These are phyloP conservation scores for Podaxis sp. DNA, from an alignment of 768 basidiomycete species.

Conservation along the genomic window DNA sequence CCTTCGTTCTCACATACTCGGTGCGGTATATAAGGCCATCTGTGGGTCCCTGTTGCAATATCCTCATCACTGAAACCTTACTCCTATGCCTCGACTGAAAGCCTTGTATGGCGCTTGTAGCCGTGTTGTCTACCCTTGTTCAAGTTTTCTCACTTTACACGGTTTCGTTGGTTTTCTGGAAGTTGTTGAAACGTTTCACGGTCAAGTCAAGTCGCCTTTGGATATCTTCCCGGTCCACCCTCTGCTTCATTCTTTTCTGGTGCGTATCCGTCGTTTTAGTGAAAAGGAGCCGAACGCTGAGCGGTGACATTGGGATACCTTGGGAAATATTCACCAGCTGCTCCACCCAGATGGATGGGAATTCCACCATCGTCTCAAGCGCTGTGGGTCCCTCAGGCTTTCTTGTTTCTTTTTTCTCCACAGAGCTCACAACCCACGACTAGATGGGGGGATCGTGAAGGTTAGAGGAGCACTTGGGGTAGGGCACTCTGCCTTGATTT, in stretches of 20 bases:
- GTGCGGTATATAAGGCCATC: no score
- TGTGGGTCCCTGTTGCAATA: no score
- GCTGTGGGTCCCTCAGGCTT: constrained; percentile 24
- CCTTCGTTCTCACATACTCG: no score
- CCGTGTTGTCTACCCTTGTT: background rate
- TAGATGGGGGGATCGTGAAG: constrained; percentile 33
- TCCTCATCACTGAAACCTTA: no score
- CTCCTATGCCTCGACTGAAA: background rate
- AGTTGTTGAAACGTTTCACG: background rate
- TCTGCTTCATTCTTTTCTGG: background rate
- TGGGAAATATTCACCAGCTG: constrained; percentile 34
- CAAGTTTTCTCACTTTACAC: background rate
- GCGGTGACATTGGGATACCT: background rate
- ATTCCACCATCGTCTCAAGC: constrained; percentile 33
- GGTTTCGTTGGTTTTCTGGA: background rate
- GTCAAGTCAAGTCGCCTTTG: background rate
- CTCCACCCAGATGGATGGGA: constrained; percentile 33
- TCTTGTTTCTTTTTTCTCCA: background rate
- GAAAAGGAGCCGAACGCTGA: background rate
- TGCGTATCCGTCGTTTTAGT: background rate
- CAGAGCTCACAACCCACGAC: no score
- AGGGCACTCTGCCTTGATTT: constrained; percentile 3
- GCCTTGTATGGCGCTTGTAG: background rate
- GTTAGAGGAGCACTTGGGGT: constrained; percentile 36
- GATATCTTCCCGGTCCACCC: background rate